phyloP scores from a whole-genome alignment of 2,329 filamentous ascomycete species.

The Sordariomycetes sp. region DNA sequence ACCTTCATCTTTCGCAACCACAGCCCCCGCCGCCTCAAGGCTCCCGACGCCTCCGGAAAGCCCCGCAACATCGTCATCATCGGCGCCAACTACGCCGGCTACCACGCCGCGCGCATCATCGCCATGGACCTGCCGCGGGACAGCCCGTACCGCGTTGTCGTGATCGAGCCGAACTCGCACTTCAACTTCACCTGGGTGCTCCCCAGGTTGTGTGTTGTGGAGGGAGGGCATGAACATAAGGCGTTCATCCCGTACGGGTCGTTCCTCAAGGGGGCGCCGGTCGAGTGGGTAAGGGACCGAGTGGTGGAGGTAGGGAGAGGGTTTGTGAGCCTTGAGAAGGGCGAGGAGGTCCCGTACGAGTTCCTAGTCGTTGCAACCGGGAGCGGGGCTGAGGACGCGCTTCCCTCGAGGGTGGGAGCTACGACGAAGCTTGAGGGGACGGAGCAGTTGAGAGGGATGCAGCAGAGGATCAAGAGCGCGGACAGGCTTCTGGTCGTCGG shows the following conservation, averaged over 20 bases:
- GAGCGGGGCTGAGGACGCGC: constrained; percentile 26
- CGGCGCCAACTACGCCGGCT: constrained; percentile 48
- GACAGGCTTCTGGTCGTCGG: constrained; percentile 39
- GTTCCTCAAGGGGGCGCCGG: constrained; percentile 20
- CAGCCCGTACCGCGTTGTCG: constrained; percentile 35
- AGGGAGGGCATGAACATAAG: constrained; percentile 41
- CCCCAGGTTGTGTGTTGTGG: constrained; percentile 45
- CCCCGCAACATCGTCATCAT: constrained; percentile 40
- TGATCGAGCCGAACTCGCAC: constrained; percentile 49
- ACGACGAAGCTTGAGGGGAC: constrained; percentile 30
- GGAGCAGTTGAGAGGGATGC: constrained; percentile 30
- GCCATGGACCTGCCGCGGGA: constrained; percentile 34
- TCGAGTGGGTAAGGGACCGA: constrained; percentile 30
- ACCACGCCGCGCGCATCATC: constrained; percentile 34
- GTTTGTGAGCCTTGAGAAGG: constrained; percentile 13
- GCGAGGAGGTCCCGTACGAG: constrained; percentile 36
- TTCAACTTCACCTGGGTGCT: constrained; percentile 52
- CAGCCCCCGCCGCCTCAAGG: constrained; percentile 1
- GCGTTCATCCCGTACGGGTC: constrained; percentile 49
- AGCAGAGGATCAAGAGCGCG: constrained; percentile 30
- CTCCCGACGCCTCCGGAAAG: constrained; percentile 10
- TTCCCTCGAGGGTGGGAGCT: constrained; percentile 36
- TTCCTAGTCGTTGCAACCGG: constrained; percentile 50
- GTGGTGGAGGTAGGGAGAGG: constrained; percentile 25
- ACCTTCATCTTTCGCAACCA: constrained; percentile 7